phyloP scores from a whole-genome alignment of 1,139 yeast genomes.

The Wickerhamomyces sp. region DNA sequence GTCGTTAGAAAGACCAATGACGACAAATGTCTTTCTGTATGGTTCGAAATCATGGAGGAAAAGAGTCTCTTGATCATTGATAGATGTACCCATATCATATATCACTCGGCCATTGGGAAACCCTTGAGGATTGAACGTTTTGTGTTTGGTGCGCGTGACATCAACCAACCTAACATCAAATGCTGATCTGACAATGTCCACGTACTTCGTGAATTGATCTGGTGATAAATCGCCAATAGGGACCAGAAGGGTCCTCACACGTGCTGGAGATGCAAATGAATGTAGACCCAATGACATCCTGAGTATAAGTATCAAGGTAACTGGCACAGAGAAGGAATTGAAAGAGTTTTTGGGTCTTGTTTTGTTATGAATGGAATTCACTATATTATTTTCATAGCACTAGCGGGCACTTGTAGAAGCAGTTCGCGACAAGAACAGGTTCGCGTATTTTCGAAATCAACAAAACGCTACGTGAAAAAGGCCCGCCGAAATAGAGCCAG shows the following conservation, averaged over 20 bases:
- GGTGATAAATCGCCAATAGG: conserved; percentile 59
- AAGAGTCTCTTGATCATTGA: conserved; percentile 51
- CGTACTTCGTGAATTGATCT: conserved; percentile 42
- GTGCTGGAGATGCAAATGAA: conserved; percentile 53
- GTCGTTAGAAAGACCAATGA: conserved; percentile 49
- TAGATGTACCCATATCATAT: conserved; percentile 47
- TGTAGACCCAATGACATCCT: conserved; percentile 19
- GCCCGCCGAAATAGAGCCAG: not conserved
- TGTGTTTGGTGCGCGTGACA: conserved; percentile 57
- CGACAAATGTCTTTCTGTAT: conserved; percentile 64
- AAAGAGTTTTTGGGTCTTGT: no score
- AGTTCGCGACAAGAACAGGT: no score
- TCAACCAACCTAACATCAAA: conserved; percentile 70
- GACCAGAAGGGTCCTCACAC: conserved; percentile 62
- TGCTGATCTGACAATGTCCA: conserved; percentile 41
- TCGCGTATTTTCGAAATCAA: no score
- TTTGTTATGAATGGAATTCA: no score
- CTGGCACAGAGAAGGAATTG: no score
- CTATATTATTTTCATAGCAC: no score
- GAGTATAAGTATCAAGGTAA: not conserved
- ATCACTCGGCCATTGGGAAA: conserved; percentile 72
- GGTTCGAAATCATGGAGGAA: conserved; percentile 88
- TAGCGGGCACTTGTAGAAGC: no score
- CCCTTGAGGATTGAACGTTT: conserved; percentile 75
- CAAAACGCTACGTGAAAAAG: not conserved